Percentiles rank a stretch among this genome's conserved stretches.
These are phyloP conservation scores for Microbotryum intermedium DNA, from an alignment of 1,284 basidiomycete genomes.

Conservation along the genomic window DNA sequence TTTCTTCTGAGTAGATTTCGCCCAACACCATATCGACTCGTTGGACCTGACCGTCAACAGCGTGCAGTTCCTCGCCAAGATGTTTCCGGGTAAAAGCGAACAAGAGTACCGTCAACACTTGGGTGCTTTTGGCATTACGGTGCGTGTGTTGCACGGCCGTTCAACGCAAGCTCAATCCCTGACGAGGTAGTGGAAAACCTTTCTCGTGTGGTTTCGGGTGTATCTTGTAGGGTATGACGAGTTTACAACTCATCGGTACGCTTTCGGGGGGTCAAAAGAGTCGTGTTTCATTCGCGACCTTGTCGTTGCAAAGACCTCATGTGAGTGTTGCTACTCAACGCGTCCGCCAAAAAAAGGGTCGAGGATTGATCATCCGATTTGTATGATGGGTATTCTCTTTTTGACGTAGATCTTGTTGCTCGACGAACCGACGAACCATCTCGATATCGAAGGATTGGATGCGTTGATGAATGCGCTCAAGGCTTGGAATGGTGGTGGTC, in stretches of 20 bases:
- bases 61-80: conserved; percentile 82
- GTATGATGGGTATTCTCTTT: neutral
- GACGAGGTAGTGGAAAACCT: no score
- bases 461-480: conserved; percentile 82
- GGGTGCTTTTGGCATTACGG: conserved; percentile 97
- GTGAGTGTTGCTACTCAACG: neutral
- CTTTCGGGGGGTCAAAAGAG: conserved; percentile 90
- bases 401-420: conserved; percentile 65
- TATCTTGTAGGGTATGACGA: conserved; percentile 37
- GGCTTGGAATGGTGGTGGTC: conserved; percentile 85
- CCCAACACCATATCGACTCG: conserved; percentile 95
- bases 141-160: conserved; percentile 73
- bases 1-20: conserved; percentile 72
- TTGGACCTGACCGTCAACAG: conserved; percentile 75
- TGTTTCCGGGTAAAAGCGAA: conserved; percentile 88
- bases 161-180: no score
- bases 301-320: conserved; percentile 63
- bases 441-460: conserved; percentile 67
- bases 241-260: conserved; percentile 68
- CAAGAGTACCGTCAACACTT: conserved; percentile 93
- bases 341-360: no score
- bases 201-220: conserved; percentile 21
- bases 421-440: conserved; percentile 87
- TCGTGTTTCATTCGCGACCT: conserved; percentile 87
- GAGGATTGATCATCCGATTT: conserved; percentile 4